phyloP scores from a whole-genome alignment of 2,329 filamentous ascomycete species.

The Helicocarpus griseus region DNA sequence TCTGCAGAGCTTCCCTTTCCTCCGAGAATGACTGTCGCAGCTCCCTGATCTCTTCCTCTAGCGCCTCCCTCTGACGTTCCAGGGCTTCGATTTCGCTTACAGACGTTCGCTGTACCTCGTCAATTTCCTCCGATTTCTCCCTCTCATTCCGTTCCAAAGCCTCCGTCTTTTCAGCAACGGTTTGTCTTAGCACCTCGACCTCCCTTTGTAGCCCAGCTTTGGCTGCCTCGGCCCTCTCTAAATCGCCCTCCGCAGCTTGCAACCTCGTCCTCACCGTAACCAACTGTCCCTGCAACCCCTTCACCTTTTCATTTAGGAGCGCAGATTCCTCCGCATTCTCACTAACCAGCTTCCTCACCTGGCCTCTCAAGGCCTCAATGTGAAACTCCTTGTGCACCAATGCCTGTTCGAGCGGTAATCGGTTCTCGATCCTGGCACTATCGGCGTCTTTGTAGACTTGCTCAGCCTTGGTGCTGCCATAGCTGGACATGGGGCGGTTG shows the following conservation, averaged over 20 bases:
- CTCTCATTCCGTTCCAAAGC: background rate
- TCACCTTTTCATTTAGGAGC: background rate
- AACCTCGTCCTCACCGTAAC: background rate
- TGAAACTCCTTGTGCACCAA: slow-evolving; percentile 4
- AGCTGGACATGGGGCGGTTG: background rate
- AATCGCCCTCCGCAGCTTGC: background rate
- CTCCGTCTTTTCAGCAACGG: background rate
- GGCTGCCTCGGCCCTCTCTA: background rate
- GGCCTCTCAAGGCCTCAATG: background rate
- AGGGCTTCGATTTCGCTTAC: background rate
- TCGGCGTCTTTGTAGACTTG: background rate
- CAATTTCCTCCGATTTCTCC: background rate
- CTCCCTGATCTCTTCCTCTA: no score
- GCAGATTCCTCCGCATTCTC: background rate
- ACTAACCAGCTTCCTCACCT: background rate
- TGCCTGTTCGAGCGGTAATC: background rate
- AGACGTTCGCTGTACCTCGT: background rate
- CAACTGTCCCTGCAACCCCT: background rate
- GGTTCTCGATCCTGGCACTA: background rate
- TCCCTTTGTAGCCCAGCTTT: background rate
- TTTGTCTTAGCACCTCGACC: background rate
- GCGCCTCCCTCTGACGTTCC: background rate
- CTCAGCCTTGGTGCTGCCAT: background rate
- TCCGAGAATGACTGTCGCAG: no score
- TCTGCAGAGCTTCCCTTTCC: background rate